phyloP scores from a whole-genome alignment of 306 rosid genomes.

The Bauhinia variegata region DNA sequence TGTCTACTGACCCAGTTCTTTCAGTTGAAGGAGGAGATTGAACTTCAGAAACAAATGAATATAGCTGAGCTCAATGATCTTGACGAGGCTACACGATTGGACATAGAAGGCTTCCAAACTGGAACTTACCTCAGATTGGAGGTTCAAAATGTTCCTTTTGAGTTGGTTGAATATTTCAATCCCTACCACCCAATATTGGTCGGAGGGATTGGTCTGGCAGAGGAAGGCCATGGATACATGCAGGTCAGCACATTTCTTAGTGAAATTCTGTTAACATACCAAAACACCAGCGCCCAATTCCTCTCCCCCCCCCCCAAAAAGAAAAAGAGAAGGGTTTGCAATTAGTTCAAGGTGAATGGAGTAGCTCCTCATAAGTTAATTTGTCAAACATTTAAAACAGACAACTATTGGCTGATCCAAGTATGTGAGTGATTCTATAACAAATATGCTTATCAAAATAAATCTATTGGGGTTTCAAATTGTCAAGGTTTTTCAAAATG shows the following conservation, averaged over 20 bases:
- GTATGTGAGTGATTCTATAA: neutral
- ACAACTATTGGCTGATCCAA: conserved; percentile 8
- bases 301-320: too few relatives aligned
- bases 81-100: conserved; percentile 78
- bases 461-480: conserved; percentile 25
- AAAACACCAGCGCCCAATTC: neutral
- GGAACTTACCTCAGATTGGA: conserved; percentile 93
- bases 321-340: neutral
- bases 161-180: conserved; percentile 84
- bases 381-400: conserved; percentile 25
- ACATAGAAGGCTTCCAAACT: conserved; percentile 77
- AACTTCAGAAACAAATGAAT: conserved; percentile 78
- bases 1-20: conserved; percentile 36
- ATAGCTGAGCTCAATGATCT: conserved; percentile 84
- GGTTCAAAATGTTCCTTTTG: conserved; percentile 81
- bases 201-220: conserved; percentile 90
- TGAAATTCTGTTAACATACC: neutral
- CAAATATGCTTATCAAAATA: conserved; percentile 4
- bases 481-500: conserved; percentile 20
- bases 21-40: conserved; percentile 87
- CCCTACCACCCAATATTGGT: conserved; percentile 89
- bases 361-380: neutral
- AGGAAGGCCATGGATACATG: conserved; percentile 90
- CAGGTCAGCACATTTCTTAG: conserved; percentile 62
- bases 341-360: neutral